Evolutionary conservation across 2,329 filamentous ascomycete species (phyloP), one percentile per base, ranked within the genome.

Genomic region (Leptographium procerum): DNA sequence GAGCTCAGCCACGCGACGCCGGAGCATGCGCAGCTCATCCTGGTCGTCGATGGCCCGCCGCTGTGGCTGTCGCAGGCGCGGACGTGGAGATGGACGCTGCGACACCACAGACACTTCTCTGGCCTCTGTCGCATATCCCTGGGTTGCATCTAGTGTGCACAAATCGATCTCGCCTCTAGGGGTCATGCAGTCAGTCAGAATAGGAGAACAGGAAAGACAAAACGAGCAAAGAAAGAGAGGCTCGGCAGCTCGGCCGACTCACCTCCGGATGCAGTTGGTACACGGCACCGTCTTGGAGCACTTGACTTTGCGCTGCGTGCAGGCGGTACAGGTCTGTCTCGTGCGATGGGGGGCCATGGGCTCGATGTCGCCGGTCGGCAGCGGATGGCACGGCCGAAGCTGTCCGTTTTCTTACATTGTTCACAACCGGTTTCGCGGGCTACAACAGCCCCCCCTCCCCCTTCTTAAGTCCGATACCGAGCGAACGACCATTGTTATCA

Each of bases 271-370:
- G 50, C 65, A 67, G 9, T 65, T 66, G 33, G 61, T 63, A 52
- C 65, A 67, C 13, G 65, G 65, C 14, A 63, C 55, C 4, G 64
- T 64, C 55, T 67, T 67, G 56, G 61, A 64, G 52, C 65, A 67
- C 43, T 60, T 61, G 14, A 66, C 64, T 29, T 66, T 66, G 5
- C 65, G 60, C 5, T 65, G 64, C 2, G 64, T 66, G 34, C 65
- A 67, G 22, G 55, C 55, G 3, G 31, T 16, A 29, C 55, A 56
- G 29, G 55, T 26, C 45, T 56, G 55, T 28, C 29, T 56, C 24
- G 45, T n/a, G 24, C 55, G 55, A 11, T 51, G 55, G 7, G 22
- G 3, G 2, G 55, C 7, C 55, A 56, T 56, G 33, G 31, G 19
- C 28, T 31, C 22, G 9, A 14, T 51, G n/a, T n/a, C n/a, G n/a